These are phyloP conservation scores for Podospora fimiseda DNA, from an alignment of 495 filamentous ascomycete species.

Conservation along the genomic window DNA sequence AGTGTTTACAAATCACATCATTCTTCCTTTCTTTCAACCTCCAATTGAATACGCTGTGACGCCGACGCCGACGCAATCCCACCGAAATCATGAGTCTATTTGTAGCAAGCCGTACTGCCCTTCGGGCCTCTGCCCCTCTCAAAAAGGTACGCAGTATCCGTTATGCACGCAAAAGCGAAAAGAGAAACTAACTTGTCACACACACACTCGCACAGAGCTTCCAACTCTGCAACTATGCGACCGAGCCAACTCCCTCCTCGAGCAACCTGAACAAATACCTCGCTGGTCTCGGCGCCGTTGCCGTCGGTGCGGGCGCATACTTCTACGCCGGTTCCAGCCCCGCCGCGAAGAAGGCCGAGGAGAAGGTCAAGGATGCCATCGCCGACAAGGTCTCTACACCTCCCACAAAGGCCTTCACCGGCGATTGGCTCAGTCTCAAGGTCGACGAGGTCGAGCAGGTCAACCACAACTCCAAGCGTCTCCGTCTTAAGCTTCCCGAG, in stretches of 20 bases:
- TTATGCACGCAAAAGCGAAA: no score
- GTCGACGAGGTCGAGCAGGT: slow-evolving; percentile 69
- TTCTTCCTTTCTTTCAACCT: neutral
- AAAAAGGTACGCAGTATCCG: slow-evolving; percentile 26
- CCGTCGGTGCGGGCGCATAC: slow-evolving; percentile 39
- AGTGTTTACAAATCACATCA: slow-evolving; percentile 8
- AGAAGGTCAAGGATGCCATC: slow-evolving; percentile 42
- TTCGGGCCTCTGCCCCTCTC: slow-evolving; percentile 25
- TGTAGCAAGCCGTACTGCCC: slow-evolving; percentile 26
- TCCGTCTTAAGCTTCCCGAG: slow-evolving; percentile 80
- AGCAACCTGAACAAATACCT: slow-evolving; percentile 31
- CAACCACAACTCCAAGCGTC: slow-evolving; percentile 84
- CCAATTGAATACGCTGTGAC: slow-evolving; percentile 1
- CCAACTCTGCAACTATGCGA: slow-evolving; percentile 46
- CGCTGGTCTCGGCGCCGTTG: slow-evolving; percentile 35
- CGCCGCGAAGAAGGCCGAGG: slow-evolving; percentile 42
- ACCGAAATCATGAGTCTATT: slow-evolving; percentile 27
- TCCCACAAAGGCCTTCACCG: slow-evolving; percentile 60
- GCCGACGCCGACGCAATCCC: no score
- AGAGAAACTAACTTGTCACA: no score
- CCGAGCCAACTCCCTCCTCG: slow-evolving; percentile 32
- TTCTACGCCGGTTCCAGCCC: slow-evolving; percentile 48
- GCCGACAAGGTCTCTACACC: slow-evolving; percentile 16
- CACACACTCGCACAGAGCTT: slow-evolving; percentile 10
- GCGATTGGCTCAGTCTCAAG: slow-evolving; percentile 74